Conservation (phyloP, 306 rosid species). For the Quercus parvula region DNA sequence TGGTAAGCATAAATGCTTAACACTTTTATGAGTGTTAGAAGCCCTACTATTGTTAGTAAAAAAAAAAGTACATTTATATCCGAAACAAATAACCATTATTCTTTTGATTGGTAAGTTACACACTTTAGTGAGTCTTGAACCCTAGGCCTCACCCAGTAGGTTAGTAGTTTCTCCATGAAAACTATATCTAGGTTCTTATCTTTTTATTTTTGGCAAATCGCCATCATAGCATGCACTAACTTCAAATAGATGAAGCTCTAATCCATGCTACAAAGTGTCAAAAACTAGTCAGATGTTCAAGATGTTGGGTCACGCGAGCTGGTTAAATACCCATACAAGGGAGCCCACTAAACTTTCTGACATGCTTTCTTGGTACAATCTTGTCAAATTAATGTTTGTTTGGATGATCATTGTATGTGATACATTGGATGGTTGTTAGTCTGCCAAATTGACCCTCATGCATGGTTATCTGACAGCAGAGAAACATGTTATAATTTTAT, state of each 20-base stretch:
- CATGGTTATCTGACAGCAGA: neutral
- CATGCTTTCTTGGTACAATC: neutral
- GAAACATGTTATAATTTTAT: conserved; percentile 2
- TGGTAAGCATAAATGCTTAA: conserved; percentile 43
- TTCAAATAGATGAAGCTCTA: neutral
- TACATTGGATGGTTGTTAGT: conserved; percentile 20
- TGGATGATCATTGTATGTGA: neutral
- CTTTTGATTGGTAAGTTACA: too few species aligned
- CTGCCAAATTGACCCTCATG: conserved; percentile 5
- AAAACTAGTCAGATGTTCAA: neutral
- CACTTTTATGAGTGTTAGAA: neutral
- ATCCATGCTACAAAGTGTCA: neutral
- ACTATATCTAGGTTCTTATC: neutral
- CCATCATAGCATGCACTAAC: neutral
- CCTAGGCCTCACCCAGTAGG: too few species aligned
- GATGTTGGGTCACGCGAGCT: neutral
- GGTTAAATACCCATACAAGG: neutral
- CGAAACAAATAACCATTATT: too few species aligned
- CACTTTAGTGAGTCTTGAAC: too few species aligned
- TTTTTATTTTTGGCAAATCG: neutral
- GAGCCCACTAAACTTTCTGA: neutral
- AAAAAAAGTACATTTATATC: too few species aligned
- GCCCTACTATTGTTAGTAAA: too few species aligned
- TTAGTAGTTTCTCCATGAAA: neutral
- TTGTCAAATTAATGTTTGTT: neutral